Evolutionary conservation across 768 basidiomycete species (phyloP).

Genomic region (Leccinum obscurum): DNA sequence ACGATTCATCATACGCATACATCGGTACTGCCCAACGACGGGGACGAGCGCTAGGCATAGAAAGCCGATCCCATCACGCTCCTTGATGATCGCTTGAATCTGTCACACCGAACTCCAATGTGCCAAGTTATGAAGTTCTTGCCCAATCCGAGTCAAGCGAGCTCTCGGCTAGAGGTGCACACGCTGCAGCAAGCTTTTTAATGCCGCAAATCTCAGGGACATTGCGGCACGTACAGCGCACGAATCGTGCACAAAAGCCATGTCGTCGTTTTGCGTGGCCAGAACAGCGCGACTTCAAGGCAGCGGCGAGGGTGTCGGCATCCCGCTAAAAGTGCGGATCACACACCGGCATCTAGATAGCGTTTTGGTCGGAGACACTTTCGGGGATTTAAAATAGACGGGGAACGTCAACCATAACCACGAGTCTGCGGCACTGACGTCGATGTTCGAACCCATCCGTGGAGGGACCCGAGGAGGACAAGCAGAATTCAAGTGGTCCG

Average conservation of each 20-base stretch:
- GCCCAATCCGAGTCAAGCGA: neutral
- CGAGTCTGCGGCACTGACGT: neutral
- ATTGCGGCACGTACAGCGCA: constrained; percentile 1
- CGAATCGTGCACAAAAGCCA: constrained; percentile 1
- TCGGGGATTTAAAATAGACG: constrained; percentile 17
- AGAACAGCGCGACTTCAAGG: neutral
- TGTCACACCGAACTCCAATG: neutral
- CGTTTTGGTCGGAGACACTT: constrained; percentile 22
- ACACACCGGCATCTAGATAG: constrained; percentile 19
- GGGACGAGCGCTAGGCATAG: constrained; percentile 2
- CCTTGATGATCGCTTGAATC: neutral
- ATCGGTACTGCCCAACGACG: neutral
- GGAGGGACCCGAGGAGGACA: constrained; percentile 92
- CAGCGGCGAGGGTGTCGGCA: constrained; percentile 16
- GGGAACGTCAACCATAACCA: neutral
- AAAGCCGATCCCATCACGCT: constrained; percentile 3
- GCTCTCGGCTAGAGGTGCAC: neutral
- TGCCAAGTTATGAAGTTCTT: neutral
- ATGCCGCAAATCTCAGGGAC: neutral
- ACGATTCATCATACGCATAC: constrained; percentile 1
- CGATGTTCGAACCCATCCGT: constrained; percentile 79
- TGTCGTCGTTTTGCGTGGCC: constrained; percentile 2
- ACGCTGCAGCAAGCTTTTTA: neutral
- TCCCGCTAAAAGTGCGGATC: constrained; percentile 21
- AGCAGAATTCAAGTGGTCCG: constrained; percentile 89